Evolutionary conservation across 345 rosid species (phyloP), one percentile per base, ranked within the genome.

Genomic region (Gossypium arboreum): DNA sequence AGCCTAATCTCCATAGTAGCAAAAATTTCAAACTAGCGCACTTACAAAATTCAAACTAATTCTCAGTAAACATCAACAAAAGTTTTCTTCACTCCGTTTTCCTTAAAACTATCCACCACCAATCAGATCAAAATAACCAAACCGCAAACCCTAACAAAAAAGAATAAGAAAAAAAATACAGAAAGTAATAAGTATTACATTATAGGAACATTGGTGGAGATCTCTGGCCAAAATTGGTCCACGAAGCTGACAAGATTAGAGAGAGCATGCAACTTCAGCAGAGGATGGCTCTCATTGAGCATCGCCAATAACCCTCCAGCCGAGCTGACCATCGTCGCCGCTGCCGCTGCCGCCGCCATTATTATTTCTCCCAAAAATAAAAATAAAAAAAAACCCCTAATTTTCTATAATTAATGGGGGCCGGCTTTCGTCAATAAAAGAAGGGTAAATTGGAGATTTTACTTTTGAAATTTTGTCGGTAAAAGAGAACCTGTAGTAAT

Each of bases 171-270:
- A 34, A 22, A 34, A 34, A 34, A 34, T 34, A 34, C 41, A 34
- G 7, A 34, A 34, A 34, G 7, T 34, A 34, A 4, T 5, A 5
- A 34, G 41, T 4, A 4, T 47, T 89, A 96, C 99, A 96, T 93
- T 57, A 90, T 87, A 17, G 99, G 93, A 24, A 96, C 97, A 81
- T 97, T 93, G 52, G 99, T 96, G 55, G 99, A 96, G 86, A 96
- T 96, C 95, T 96, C 99, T 0, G 97, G 99, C 98, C 99, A 96
- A 86, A 89, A 92, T 69, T 73, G 91, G 80, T 96, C 97, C 4
- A 96, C 98, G 62, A 84, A 89, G 83, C 83, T 89, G 75, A 91
- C 92, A 79, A 96, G 97, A 80, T 89, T 84, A 22, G 84, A 81
- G 75, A 96, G 97, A 3, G 99, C 99, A 80, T 96, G 98, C 51